Conservation (phyloP, 2,329 filamentous ascomycete genomes). For the Penicillium griseofulvum region DNA sequence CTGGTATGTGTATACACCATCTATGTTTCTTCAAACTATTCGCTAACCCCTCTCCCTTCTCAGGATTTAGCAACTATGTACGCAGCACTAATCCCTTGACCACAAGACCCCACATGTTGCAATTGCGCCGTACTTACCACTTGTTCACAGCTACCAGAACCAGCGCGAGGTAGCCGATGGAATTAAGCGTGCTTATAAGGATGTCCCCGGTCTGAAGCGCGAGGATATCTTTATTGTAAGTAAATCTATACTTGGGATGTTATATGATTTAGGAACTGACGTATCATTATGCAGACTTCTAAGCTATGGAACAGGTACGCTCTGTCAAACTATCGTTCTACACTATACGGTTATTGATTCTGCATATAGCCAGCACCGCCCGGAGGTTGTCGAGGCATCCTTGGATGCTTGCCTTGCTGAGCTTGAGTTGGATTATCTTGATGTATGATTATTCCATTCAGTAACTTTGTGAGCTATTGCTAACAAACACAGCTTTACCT, state of each 20-base stretch:
- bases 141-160: conserved; percentile 35
- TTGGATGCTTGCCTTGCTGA: conserved; percentile 53
- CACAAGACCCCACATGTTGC: neutral
- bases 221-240: conserved; percentile 43
- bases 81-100: conserved; percentile 1
- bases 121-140: neutral
- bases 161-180: conserved; percentile 38
- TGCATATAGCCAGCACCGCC: conserved; percentile 41
- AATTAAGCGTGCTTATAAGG: conserved; percentile 36
- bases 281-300: conserved; percentile 43
- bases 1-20: conserved; percentile 26
- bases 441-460: conserved; percentile 38
- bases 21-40: neutral
- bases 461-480: neutral
- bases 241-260: neutral
- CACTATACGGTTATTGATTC: conserved; percentile 1
- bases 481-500: conserved; percentile 35
- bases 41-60: conserved; percentile 15
- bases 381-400: conserved; percentile 51
- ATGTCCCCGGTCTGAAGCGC: conserved; percentile 42
- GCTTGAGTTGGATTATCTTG: conserved; percentile 54
- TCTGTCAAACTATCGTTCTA: neutral
- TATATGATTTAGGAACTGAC: neutral
- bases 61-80: conserved; percentile 43
- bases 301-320: conserved; percentile 57